Conservation (phyloP, 371 early-diverging fungal species). For the Lichtheimia hyalospora region DNA sequence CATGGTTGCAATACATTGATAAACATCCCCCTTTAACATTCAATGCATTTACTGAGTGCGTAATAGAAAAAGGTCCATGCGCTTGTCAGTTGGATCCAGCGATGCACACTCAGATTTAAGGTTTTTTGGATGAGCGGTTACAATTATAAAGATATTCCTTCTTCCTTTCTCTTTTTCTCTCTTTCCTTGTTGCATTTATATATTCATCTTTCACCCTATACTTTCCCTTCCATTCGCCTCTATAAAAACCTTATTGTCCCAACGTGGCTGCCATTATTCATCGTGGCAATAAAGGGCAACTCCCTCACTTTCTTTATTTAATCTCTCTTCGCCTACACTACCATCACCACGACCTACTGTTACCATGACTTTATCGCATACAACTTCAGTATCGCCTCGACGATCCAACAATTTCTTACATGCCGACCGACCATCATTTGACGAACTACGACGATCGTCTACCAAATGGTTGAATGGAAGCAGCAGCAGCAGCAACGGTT, state of each 20-base stretch:
- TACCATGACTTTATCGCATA: too few species aligned
- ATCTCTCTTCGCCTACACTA: background rate
- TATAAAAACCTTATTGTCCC: too few species aligned
- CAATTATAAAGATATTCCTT: background rate
- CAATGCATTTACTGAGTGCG: too few species aligned
- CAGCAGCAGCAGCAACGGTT: background rate
- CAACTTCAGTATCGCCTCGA: too few species aligned
- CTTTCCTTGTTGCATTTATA: slow-evolving; percentile 1
- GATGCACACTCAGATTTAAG: too few species aligned
- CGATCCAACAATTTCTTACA: slow-evolving; percentile 1
- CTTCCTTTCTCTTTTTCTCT: background rate
- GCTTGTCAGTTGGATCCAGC: too few species aligned
- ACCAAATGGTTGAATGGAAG: background rate
- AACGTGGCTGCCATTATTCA: too few species aligned
- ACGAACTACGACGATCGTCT: background rate
- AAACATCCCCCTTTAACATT: too few species aligned
- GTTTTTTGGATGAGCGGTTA: too few species aligned
- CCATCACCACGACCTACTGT: background rate
- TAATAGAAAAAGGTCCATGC: too few species aligned
- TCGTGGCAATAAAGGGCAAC: too few species aligned
- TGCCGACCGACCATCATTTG: background rate
- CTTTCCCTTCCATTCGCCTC: background rate
- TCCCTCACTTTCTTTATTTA: background rate
- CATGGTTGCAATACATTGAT: too few species aligned
- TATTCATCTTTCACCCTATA: background rate